Evolutionary conservation across 441 rosid species (phyloP).

Genomic region (Adansonia rubrostipa): DNA sequence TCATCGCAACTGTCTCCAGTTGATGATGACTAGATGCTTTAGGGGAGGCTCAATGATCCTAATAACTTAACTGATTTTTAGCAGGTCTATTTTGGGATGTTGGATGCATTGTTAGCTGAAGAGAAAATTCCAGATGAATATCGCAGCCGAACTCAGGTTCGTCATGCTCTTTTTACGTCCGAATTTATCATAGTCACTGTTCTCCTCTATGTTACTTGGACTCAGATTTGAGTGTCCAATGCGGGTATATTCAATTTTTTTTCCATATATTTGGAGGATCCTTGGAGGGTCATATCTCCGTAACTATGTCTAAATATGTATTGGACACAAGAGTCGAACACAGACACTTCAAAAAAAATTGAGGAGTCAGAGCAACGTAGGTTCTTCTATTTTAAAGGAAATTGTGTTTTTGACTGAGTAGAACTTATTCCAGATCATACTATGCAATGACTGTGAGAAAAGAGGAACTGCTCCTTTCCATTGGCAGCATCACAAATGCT

Average conservation of each 20-base stretch:
- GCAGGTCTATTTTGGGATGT: conserved; percentile 83
- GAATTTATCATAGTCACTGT: conserved; percentile 19
- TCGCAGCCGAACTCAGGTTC: conserved; percentile 72
- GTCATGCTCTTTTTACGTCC: conserved; percentile 17
- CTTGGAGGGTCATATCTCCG: too few species aligned
- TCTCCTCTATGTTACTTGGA: neutral
- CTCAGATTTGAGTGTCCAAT: too few species aligned
- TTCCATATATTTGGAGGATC: too few species aligned
- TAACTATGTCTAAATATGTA: too few species aligned
- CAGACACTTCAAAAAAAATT: too few species aligned
- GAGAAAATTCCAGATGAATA: conserved; percentile 81
- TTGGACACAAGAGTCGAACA: too few species aligned
- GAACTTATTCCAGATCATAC: conserved; percentile 50
- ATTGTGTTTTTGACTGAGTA: neutral
- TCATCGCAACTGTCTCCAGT: neutral
- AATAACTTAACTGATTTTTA: conserved; percentile 17
- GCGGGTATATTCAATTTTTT: too few species aligned
- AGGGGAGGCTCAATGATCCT: conserved; percentile 22
- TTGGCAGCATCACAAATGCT: conserved; percentile 85
- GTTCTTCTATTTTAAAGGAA: too few species aligned
- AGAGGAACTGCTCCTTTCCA: conserved; percentile 72
- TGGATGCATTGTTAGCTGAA: conserved; percentile 79
- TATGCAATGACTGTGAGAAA: conserved; percentile 89
- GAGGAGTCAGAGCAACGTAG: too few species aligned
- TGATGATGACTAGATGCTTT: neutral